Conservation (phyloP, 495 filamentous ascomycete species). For the Penicillium daleae region DNA sequence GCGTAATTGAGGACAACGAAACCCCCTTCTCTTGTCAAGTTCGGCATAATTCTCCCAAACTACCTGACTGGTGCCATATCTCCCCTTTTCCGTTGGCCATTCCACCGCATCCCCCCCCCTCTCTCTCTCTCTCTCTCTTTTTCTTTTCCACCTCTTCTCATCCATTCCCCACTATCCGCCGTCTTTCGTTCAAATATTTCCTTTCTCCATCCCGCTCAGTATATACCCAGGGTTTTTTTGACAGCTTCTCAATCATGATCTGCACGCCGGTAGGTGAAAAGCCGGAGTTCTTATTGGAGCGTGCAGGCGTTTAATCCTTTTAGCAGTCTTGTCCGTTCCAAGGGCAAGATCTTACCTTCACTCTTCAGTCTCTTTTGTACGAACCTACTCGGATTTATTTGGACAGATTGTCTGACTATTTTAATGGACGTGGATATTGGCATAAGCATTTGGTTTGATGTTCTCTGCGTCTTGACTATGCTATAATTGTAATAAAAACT, state of each 20-base stretch:
- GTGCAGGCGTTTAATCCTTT: constrained; percentile 9
- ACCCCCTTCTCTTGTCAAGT: background rate
- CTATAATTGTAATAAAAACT: background rate
- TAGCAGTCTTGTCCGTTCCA: background rate
- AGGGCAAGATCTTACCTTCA: background rate
- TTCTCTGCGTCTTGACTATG: background rate
- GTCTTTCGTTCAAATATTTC: background rate
- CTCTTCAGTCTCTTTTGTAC: background rate
- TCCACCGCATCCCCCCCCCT: background rate
- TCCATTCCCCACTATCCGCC: background rate
- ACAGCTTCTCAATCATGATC: constrained; percentile 2
- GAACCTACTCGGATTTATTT: background rate
- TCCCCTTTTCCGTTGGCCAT: background rate
- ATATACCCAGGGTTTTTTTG: constrained; percentile 24
- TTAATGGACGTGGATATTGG: background rate
- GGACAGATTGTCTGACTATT: background rate
- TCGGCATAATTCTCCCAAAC: background rate
- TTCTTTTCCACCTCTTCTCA: background rate
- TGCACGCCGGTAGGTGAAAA: background rate
- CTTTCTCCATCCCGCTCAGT: background rate
- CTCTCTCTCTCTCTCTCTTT: no score
- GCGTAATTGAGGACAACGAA: background rate
- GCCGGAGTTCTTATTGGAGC: constrained; percentile 7
- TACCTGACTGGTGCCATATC: background rate
- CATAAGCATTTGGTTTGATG: background rate